phyloP scores from a whole-genome alignment of 2,329 filamentous ascomycete genomes.

The Aspergillus aculeatinus region DNA sequence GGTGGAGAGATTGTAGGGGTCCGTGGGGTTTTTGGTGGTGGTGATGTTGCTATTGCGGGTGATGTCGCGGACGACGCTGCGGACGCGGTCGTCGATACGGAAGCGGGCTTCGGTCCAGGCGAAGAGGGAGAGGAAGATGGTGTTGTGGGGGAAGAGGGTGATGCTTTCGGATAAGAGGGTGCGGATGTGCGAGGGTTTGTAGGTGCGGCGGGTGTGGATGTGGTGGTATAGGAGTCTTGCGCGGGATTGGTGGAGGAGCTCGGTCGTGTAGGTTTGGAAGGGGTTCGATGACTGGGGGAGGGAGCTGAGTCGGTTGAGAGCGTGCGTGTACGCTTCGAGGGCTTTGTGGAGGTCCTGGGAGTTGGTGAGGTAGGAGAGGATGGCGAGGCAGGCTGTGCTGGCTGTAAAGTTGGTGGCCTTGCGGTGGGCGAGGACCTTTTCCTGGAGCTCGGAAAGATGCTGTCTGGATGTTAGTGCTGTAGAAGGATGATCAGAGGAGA shows the following conservation, averaged over 20 bases:
- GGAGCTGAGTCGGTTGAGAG: constrained; percentile 45
- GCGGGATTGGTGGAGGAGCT: constrained; percentile 68
- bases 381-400: constrained; percentile 61
- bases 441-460: constrained; percentile 54
- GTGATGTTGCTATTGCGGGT: constrained; percentile 19
- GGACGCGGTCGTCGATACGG: constrained; percentile 72
- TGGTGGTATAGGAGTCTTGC: constrained; percentile 67
- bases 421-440: constrained; percentile 56
- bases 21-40: constrained; percentile 19
- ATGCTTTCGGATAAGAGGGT: constrained; percentile 62
- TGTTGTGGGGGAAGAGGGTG: constrained; percentile 69
- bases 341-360: constrained; percentile 34
- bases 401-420: constrained; percentile 52
- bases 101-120: constrained; percentile 72
- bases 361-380: constrained; percentile 66
- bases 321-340: constrained; percentile 43
- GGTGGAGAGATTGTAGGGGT: constrained; percentile 35
- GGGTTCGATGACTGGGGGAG: constrained; percentile 39
- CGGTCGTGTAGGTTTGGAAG: constrained; percentile 42
- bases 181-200: constrained; percentile 66
- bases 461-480: constrained; percentile 52
- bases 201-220: constrained; percentile 60
- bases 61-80: constrained; percentile 58
- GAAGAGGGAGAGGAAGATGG: constrained; percentile 69
- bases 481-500: neutral